These are phyloP conservation scores for Trametes hirsuta DNA, from an alignment of 1,284 basidiomycete species.

Conservation along the genomic window DNA sequence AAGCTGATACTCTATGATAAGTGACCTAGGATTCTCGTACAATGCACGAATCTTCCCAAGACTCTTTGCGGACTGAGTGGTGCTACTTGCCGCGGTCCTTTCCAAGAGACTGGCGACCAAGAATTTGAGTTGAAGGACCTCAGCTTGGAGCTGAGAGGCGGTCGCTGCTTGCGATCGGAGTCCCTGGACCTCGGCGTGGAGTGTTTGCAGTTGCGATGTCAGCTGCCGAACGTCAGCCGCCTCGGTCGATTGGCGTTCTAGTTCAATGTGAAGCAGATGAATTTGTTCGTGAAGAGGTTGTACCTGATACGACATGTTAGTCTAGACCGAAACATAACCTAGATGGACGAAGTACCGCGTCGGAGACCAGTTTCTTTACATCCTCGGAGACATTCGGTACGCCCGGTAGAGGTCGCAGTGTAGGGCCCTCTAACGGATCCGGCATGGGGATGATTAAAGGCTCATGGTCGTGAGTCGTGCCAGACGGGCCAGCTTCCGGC, in stretches of 20 bases:
- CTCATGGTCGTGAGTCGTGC: conserved; percentile 30
- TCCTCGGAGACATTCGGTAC: conserved; percentile 9
- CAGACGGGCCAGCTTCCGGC: conserved; percentile 34
- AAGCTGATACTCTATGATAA: neutral
- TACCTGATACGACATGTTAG: conserved; percentile 41
- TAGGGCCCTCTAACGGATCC: neutral
- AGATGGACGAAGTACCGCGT: neutral
- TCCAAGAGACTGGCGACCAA: conserved; percentile 13
- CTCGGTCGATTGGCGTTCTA: conserved; percentile 35
- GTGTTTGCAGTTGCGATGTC: conserved; percentile 20
- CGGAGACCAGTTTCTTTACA: conserved; percentile 22
- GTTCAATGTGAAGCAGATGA: conserved; percentile 37
- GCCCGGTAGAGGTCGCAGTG: neutral
- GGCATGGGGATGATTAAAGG: neutral
- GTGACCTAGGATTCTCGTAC: conserved; percentile 13
- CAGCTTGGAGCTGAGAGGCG: conserved; percentile 23
- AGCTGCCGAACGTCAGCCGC: conserved; percentile 39
- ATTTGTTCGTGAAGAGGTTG: conserved; percentile 58
- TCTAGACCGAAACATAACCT: neutral
- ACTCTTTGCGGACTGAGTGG: conserved; percentile 22
- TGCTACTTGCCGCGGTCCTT: neutral
- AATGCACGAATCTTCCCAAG: conserved; percentile 28
- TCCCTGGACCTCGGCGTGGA: conserved; percentile 27
- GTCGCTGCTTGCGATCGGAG: conserved; percentile 26
- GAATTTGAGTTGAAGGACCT: conserved; percentile 28